These are phyloP conservation scores for Phytomonas sp. DNA, from an alignment of 208 protist species.

Conservation along the genomic window DNA sequence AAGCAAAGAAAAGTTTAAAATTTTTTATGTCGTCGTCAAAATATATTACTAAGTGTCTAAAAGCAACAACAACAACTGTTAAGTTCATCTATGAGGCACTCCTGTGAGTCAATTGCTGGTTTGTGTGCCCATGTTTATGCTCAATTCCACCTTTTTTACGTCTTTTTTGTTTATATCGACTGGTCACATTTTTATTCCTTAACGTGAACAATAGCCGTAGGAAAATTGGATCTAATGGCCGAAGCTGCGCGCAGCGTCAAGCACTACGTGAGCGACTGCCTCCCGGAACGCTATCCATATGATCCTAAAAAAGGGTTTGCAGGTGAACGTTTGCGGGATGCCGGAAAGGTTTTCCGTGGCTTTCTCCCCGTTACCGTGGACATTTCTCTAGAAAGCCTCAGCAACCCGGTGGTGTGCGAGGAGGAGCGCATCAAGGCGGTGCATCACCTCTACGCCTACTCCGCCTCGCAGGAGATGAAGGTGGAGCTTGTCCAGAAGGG, in stretches of 20 bases:
- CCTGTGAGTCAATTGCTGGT: no score
- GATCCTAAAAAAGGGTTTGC: slow-evolving; percentile 63
- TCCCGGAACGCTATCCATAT: slow-evolving; percentile 82
- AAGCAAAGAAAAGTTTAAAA: no score
- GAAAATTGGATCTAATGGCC: slow-evolving; percentile 40
- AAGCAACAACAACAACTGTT: slow-evolving; percentile 1
- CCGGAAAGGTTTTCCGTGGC: slow-evolving; percentile 58
- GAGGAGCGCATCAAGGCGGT: slow-evolving; percentile 45
- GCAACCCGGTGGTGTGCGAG: slow-evolving; percentile 28
- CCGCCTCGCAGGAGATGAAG: slow-evolving; percentile 68
- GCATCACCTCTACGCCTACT: slow-evolving; percentile 62
- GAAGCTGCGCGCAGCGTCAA: slow-evolving; percentile 52
- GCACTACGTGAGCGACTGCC: slow-evolving; percentile 84
- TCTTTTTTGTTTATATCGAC: background rate
- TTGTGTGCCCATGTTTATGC: no score
- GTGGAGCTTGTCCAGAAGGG: slow-evolving; percentile 52
- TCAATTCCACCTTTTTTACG: no score
- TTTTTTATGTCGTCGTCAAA: no score
- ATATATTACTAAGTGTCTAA: no score
- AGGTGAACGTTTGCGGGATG: slow-evolving; percentile 36
- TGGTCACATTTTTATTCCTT: slow-evolving; percentile 15
- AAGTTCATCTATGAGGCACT: no score
- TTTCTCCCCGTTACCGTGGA: slow-evolving; percentile 26
- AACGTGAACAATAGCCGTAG: background rate
- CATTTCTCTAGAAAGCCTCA: slow-evolving; percentile 43